These are phyloP conservation scores for Fusarium annulatum DNA, from an alignment of 2,329 filamentous ascomycete species.

Conservation along the genomic window DNA sequence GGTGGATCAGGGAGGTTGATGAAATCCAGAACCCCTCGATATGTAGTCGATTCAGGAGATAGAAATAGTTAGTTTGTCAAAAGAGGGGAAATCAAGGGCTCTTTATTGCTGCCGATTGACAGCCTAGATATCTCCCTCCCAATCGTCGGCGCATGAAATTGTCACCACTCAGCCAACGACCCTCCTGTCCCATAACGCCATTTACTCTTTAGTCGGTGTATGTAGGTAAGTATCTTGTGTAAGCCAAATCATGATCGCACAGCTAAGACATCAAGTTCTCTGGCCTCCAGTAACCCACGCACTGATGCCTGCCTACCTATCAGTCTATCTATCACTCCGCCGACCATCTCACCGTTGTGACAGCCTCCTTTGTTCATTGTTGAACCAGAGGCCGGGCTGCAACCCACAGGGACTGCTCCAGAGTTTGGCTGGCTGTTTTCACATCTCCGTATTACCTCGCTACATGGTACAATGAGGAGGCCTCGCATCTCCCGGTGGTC, in stretches of 20 bases:
- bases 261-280: not conserved
- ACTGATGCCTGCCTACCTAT: not conserved
- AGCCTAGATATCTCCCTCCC: not conserved
- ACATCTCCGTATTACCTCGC: slow-evolving; percentile 31
- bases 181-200: not conserved
- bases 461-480: slow-evolving; percentile 33
- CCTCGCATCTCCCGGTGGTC: slow-evolving; percentile 35
- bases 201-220: slow-evolving; percentile 17
- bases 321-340: not conserved
- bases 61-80: not conserved
- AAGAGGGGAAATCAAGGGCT: not conserved
- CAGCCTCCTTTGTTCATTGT: slow-evolving; percentile 33
- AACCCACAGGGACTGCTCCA: slow-evolving; percentile 29
- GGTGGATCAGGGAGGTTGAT: slow-evolving; percentile 23
- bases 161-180: not conserved
- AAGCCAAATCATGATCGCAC: not conserved
- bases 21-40: slow-evolving; percentile 9
- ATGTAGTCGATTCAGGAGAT: not conserved
- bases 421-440: slow-evolving; percentile 20
- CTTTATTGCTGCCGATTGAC: not conserved
- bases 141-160: not conserved
- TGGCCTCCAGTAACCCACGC: not conserved
- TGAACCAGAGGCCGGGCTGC: slow-evolving; percentile 27
- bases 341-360: slow-evolving; percentile 31
- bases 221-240: slow-evolving; percentile 16